phyloP scores from a whole-genome alignment of 306 rosid genomes.

The Hylodesmum podocarpum region DNA sequence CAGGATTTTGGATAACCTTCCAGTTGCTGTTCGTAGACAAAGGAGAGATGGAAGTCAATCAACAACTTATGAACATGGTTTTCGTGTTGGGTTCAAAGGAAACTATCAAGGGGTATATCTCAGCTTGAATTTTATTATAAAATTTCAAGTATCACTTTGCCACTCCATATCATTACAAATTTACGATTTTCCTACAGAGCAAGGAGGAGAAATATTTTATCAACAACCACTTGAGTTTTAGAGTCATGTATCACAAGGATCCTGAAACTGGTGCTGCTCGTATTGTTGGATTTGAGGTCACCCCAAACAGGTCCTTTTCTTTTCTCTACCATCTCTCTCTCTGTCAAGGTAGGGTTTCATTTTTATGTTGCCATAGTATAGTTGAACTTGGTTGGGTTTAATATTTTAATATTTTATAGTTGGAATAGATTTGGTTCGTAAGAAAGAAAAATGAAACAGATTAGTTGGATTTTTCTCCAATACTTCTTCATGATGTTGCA shows the following conservation, averaged over 20 bases:
- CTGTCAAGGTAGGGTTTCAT: background rate
- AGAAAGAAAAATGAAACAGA: constrained; percentile 11
- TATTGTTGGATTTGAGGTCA: constrained; percentile 97
- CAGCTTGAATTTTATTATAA: constrained; percentile 26
- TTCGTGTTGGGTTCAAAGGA: constrained; percentile 94
- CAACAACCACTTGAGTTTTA: constrained; percentile 95
- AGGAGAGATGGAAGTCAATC: constrained; percentile 87
- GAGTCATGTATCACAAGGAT: constrained; percentile 97
- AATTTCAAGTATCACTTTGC: background rate
- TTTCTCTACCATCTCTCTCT: background rate
- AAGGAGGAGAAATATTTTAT: constrained; percentile 96
- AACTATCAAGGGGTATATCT: constrained; percentile 92
- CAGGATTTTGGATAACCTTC: constrained; percentile 99
- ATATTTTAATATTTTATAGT: constrained; percentile 3
- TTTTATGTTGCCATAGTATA: background rate
- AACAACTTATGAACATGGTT: constrained; percentile 95
- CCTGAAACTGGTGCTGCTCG: constrained; percentile 88
- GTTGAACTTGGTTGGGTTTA: background rate
- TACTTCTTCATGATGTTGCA: background rate
- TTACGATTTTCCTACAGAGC: constrained; percentile 55
- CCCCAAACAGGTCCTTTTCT: constrained; percentile 79
- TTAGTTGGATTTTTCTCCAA: background rate
- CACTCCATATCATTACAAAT: constrained; percentile 19
- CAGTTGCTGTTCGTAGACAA: constrained; percentile 95
- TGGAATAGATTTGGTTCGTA: constrained; percentile 19